Conservation (phyloP, 768 basidiomycete genomes). For the Agaricus blazei region DNA sequence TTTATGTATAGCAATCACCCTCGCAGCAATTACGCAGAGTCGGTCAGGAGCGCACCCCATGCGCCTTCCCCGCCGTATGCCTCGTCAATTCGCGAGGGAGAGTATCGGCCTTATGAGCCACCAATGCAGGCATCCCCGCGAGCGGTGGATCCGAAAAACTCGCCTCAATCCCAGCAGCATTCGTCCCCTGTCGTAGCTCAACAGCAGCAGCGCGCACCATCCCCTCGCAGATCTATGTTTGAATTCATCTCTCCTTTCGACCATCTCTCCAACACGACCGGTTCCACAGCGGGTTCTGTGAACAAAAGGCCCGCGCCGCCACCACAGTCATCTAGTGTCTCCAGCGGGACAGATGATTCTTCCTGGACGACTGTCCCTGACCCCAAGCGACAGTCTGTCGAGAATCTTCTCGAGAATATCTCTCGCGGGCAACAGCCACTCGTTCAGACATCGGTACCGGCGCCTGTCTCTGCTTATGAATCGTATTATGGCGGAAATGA, state of each 20-base stretch:
- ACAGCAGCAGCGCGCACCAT: conserved; percentile 50
- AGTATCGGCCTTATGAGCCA: conserved; percentile 41
- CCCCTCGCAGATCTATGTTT: conserved; percentile 77
- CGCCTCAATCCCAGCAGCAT: conserved; percentile 27
- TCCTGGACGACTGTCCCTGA: conserved; percentile 51
- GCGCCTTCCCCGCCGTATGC: conserved; percentile 47
- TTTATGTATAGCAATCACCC: conserved; percentile 9
- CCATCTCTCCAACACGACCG: conserved; percentile 53
- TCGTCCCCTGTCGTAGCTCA: conserved; percentile 19
- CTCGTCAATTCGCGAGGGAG: conserved; percentile 36
- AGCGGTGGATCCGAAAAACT: conserved; percentile 22
- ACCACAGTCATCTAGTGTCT: conserved; percentile 37
- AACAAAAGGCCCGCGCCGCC: conserved; percentile 78
- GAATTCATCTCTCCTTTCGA: conserved; percentile 85
- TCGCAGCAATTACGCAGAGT: conserved; percentile 39
- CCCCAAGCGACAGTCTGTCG: conserved; percentile 79
- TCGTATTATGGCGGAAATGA: conserved; percentile 38
- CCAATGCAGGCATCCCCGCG: conserved; percentile 35
- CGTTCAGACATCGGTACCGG: conserved; percentile 29
- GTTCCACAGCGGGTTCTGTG: conserved; percentile 33
- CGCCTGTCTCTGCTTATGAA: conserved; percentile 38
- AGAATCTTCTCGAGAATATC: conserved; percentile 73
- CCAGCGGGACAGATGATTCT: conserved; percentile 52
- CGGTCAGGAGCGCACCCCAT: conserved; percentile 31
- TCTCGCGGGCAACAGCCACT: conserved; percentile 42